Conservation (phyloP, 768 basidiomycete genomes). For the Mycena alexandri region DNA sequence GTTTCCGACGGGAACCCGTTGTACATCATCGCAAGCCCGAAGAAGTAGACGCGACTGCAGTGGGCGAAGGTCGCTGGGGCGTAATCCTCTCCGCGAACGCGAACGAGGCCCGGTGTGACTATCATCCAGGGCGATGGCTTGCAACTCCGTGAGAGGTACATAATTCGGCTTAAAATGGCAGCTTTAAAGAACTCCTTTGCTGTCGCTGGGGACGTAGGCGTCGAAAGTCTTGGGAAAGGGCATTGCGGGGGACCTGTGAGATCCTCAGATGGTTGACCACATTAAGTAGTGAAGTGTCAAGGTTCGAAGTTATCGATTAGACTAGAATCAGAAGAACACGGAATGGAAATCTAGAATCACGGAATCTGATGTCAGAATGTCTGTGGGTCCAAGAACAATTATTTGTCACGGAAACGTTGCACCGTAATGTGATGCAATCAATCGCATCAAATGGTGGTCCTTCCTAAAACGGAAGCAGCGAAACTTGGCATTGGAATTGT, state of each 20-base stretch:
- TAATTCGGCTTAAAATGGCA: conserved; percentile 20
- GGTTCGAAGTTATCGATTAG: no score
- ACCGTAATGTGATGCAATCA: no score
- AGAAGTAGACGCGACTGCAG: conserved; percentile 27
- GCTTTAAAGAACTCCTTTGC: conserved; percentile 23
- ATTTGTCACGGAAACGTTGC: no score
- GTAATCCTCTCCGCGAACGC: conserved; percentile 23
- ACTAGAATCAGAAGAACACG: no score
- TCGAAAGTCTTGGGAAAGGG: conserved; percentile 25
- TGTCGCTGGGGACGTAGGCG: conserved; percentile 26
- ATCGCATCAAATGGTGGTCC: no score
- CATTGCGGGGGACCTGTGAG: conserved; percentile 22
- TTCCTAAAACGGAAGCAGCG: no score
- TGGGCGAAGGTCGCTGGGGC: conserved; percentile 20
- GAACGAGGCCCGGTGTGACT: conserved; percentile 14
- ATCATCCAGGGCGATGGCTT: conserved; percentile 11
- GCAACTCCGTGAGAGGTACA: conserved; percentile 11
- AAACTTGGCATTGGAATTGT: no score
- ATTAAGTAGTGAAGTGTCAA: no score
- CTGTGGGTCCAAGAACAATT: no score
- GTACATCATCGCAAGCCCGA: conserved; percentile 18
- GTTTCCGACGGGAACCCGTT: conserved; percentile 24
- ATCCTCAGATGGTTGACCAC: no score
- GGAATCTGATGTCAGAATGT: no score
- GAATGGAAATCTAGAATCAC: no score